phyloP scores from a whole-genome alignment of 2,329 filamentous ascomycete genomes.

The Emmonsia crescens region DNA sequence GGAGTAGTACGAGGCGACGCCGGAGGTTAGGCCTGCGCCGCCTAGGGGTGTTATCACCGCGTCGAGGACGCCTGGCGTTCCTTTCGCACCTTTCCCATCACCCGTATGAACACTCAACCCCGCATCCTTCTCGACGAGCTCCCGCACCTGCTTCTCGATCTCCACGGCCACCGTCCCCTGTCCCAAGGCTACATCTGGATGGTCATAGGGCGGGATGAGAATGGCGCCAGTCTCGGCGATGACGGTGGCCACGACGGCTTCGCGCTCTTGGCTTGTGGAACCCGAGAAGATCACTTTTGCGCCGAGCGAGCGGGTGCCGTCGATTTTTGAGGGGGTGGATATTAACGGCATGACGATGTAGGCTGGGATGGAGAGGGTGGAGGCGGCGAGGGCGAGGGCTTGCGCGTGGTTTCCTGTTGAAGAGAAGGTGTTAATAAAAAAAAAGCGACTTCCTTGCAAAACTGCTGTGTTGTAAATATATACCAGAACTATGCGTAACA shows the following conservation, averaged over 20 bases:
- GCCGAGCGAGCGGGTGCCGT: constrained; percentile 67
- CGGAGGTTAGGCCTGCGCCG: constrained; percentile 78
- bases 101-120: constrained; percentile 17
- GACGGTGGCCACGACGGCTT: constrained; percentile 61
- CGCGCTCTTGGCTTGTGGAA: constrained; percentile 67
- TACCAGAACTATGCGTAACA: constrained; percentile 82
- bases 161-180: constrained; percentile 87
- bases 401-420: constrained; percentile 79
- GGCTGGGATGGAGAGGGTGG: constrained; percentile 60
- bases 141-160: constrained; percentile 59
- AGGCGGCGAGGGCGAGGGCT: constrained; percentile 76
- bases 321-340: constrained; percentile 74
- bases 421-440: too few relatives aligned
- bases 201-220: constrained; percentile 82
- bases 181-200: constrained; percentile 81
- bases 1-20: constrained; percentile 62
- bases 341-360: constrained; percentile 91
- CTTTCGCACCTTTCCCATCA: constrained; percentile 1
- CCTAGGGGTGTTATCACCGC: constrained; percentile 75
- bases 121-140: constrained; percentile 35
- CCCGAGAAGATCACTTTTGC: constrained; percentile 73
- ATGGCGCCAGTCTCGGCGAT: constrained; percentile 61
- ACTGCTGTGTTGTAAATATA: too few relatives aligned
- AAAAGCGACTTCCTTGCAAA: too few relatives aligned
- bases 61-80: constrained; percentile 37